phyloP scores from a whole-genome alignment of 331 rosid species.

The Malus hybrid region DNA sequence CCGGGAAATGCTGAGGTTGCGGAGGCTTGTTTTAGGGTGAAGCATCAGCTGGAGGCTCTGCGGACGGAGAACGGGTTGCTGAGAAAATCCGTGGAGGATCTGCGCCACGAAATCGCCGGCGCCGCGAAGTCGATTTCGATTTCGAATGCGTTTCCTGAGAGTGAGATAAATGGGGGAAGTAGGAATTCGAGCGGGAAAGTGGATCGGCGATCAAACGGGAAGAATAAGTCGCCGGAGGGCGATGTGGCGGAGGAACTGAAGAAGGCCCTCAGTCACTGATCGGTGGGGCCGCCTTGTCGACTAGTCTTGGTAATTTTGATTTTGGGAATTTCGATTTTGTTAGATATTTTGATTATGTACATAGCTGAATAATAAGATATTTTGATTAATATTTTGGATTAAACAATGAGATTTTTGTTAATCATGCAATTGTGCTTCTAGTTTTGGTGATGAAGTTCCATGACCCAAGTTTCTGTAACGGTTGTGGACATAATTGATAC shows the following conservation, averaged over 20 bases:
- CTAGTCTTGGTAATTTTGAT: background rate
- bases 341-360: background rate
- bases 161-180: conserved; percentile 7
- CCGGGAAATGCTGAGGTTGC: conserved; percentile 37
- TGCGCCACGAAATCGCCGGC: conserved; percentile 50
- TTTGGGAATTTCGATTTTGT: background rate
- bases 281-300: background rate
- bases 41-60: conserved; percentile 58
- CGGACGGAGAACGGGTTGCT: conserved; percentile 57
- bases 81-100: conserved; percentile 68
- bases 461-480: too few relatives aligned
- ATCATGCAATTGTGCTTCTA: too few relatives aligned
- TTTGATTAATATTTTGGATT: too few relatives aligned
- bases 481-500: too few relatives aligned
- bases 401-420: too few relatives aligned
- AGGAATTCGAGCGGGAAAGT: conserved; percentile 13
- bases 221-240: conserved; percentile 34
- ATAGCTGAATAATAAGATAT: background rate
- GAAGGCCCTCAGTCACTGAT: conserved; percentile 30
- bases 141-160: background rate
- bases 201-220: conserved; percentile 31
- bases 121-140: background rate
- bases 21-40: conserved; percentile 49
- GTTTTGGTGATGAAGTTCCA: too few relatives aligned
- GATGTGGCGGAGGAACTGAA: conserved; percentile 46